These are phyloP conservation scores for Malassezia furfur DNA, from an alignment of 1,284 basidiomycete species.

Conservation along the genomic window DNA sequence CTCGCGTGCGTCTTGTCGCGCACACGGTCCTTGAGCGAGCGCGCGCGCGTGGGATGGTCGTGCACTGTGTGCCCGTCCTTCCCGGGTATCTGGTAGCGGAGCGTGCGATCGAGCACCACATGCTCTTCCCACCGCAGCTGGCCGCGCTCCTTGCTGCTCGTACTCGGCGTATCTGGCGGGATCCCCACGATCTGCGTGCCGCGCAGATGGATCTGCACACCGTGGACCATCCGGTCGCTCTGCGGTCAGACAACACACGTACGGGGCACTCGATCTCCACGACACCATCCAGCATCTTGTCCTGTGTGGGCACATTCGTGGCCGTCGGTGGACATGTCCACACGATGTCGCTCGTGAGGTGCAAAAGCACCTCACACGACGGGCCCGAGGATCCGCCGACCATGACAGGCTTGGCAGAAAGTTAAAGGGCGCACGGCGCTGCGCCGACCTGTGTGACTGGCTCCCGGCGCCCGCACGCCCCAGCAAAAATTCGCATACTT, in stretches of 20 bases:
- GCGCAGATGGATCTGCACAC: slow-evolving; percentile 31
- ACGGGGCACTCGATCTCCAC: slow-evolving; percentile 42
- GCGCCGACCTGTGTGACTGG: too few relatives aligned
- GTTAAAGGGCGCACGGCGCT: too few relatives aligned
- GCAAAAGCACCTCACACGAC: slow-evolving; percentile 42
- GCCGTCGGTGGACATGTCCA: slow-evolving; percentile 34
- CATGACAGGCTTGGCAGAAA: neutral
- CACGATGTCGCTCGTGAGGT: slow-evolving; percentile 39
- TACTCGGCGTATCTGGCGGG: slow-evolving; percentile 14
- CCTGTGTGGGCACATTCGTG: slow-evolving; percentile 31
- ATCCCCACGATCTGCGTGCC: slow-evolving; percentile 39
- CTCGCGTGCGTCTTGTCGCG: slow-evolving; percentile 14
- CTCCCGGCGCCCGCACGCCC: too few relatives aligned
- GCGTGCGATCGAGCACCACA: slow-evolving; percentile 36
- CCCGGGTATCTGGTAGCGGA: slow-evolving; percentile 28
- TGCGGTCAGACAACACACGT: neutral
- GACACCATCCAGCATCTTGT: slow-evolving; percentile 42
- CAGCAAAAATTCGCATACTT: neutral
- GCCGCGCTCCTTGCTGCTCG: neutral
- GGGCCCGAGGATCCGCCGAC: neutral
- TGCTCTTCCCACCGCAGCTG: slow-evolving; percentile 41
- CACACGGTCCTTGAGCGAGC: slow-evolving; percentile 18
- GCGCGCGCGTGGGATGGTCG: neutral
- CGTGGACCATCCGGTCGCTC: slow-evolving; percentile 35
- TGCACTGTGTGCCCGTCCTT: slow-evolving; percentile 1